Conservation (phyloP, 345 rosid genomes). For the Mercurialis annua region DNA sequence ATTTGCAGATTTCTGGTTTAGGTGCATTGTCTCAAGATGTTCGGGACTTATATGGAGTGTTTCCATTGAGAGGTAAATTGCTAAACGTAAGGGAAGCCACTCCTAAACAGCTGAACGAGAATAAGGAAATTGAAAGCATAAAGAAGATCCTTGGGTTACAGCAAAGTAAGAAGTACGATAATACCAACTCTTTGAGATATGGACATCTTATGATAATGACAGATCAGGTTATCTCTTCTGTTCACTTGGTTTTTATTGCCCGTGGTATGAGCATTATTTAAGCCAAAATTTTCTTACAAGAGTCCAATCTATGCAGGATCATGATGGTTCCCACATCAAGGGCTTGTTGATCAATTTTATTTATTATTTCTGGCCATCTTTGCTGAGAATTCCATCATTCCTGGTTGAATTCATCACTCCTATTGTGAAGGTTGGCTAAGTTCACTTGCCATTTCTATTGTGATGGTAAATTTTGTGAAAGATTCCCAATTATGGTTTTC, state of each 20-base stretch:
- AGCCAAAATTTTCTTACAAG: background rate
- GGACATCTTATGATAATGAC: slow-evolving; percentile 99
- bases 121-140: slow-evolving; percentile 74
- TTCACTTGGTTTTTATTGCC: background rate
- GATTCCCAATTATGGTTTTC: background rate
- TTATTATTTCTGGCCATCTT: slow-evolving; percentile 95
- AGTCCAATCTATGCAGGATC: slow-evolving; percentile 53
- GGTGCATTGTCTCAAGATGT: slow-evolving; percentile 47
- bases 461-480: background rate
- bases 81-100: slow-evolving; percentile 96
- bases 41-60: slow-evolving; percentile 73
- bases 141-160: slow-evolving; percentile 95
- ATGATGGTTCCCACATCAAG: slow-evolving; percentile 97
- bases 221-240: slow-evolving; percentile 59
- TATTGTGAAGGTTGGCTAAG: slow-evolving; percentile 72
- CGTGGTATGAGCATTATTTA: background rate
- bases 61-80: slow-evolving; percentile 88
- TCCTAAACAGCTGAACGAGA: slow-evolving; percentile 71
- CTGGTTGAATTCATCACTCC: slow-evolving; percentile 94
- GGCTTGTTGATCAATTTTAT: slow-evolving; percentile 90
- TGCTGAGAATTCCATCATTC: slow-evolving; percentile 81
- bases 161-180: slow-evolving; percentile 67
- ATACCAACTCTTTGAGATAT: slow-evolving; percentile 85
- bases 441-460: background rate
- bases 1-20: slow-evolving; percentile 67